These are phyloP conservation scores for Miscanthus lutarioriparius DNA, from an alignment of 176 grass and related monocot genomes.

Conservation along the genomic window DNA sequence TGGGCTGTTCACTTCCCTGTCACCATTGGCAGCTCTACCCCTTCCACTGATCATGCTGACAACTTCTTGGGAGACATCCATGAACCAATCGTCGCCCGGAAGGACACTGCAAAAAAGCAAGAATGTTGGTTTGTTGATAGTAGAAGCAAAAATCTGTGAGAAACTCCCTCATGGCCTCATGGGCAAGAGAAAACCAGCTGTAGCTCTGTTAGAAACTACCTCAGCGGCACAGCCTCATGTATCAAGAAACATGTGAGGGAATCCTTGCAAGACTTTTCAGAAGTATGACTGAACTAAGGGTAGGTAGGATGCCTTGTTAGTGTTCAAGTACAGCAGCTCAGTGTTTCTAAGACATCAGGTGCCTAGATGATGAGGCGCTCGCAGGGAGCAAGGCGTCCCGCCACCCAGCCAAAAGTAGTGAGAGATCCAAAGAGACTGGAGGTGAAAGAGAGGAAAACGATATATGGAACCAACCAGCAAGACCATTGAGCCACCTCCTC, in stretches of 20 bases:
- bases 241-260: background rate
- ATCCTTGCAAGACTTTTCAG: background rate
- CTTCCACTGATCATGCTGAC: constrained; percentile 73
- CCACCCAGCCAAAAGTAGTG: background rate
- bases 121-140: background rate
- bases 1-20: constrained; percentile 75
- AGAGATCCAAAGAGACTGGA: background rate
- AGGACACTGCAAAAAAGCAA: constrained; percentile 60
- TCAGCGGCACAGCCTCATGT: background rate
- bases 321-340: background rate
- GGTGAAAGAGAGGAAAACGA: background rate
- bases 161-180: background rate
- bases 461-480: background rate
- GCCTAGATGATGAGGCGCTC: background rate
- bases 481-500: background rate
- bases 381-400: background rate
- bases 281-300: background rate
- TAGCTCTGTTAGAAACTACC: background rate
- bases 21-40: constrained; percentile 68
- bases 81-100: constrained; percentile 81
- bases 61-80: constrained; percentile 72
- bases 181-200: background rate
- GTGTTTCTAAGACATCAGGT: background rate
- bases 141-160: background rate
- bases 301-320: constrained; percentile 7